Conservation (phyloP, 345 rosid genomes). For the Eucalyptus marginata region DNA sequence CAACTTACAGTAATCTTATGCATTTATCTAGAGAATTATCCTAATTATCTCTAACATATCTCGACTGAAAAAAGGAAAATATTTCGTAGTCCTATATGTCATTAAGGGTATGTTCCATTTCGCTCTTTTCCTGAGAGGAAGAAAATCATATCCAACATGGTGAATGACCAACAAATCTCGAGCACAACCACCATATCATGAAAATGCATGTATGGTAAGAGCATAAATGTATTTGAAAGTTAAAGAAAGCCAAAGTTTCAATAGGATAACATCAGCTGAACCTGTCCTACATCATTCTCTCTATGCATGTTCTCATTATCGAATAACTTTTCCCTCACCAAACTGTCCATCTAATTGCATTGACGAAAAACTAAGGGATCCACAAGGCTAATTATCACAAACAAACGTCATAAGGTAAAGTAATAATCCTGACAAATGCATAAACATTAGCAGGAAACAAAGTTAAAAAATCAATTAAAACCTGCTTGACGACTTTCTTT, state of each 20-base stretch:
- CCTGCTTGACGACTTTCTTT: constrained; percentile 88
- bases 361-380: background rate
- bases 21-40: background rate
- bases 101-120: background rate
- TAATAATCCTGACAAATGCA: background rate
- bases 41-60: too few species aligned
- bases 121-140: background rate
- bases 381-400: background rate
- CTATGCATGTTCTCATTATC: background rate
- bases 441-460: background rate
- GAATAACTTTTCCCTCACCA: background rate
- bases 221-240: background rate
- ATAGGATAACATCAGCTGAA: background rate
- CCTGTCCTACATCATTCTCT: background rate
- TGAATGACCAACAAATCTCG: background rate
- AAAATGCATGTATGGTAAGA: background rate
- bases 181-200: background rate
- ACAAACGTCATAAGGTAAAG: background rate
- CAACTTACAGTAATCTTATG: background rate
- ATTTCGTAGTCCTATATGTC: background rate
- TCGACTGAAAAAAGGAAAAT: background rate
- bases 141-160: background rate
- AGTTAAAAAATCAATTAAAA: background rate
- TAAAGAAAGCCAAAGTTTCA: background rate
- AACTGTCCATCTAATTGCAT: background rate